A percentile compares a stretch with the other conserved stretches of the same genome.
Evolutionary conservation across 2,329 filamentous ascomycete species (phyloP).

Genomic region (Emergomyces africanus): DNA sequence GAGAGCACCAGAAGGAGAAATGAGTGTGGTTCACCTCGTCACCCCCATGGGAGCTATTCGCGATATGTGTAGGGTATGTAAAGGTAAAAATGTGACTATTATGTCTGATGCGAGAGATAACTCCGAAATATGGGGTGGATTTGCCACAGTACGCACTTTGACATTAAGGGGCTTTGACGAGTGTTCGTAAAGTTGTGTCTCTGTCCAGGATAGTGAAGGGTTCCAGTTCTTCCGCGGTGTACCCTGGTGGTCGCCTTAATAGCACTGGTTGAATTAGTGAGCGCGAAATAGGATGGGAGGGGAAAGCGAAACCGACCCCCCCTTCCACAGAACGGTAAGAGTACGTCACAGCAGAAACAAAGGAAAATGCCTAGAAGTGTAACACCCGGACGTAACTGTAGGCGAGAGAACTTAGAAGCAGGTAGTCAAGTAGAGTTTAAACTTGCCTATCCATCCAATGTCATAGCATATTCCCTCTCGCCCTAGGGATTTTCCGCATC

Average conservation of each 20-base stretch:
- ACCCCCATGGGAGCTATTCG: not conserved
- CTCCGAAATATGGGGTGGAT: not conserved
- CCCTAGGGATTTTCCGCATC: not conserved
- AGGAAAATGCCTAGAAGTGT: not conserved
- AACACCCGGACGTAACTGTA: not conserved
- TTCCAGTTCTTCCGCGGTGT: not conserved
- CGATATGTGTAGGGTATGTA: not conserved
- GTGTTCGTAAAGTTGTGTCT: not conserved
- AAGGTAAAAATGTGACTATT: not conserved
- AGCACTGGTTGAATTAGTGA: not conserved
- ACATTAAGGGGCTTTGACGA: not conserved
- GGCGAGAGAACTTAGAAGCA: not conserved
- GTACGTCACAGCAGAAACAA: not conserved
- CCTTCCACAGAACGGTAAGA: not conserved
- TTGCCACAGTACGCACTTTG: not conserved
- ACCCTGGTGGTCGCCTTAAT: not conserved
- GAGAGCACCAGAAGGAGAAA: not conserved
- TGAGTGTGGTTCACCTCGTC: not conserved
- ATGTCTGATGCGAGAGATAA: not conserved
- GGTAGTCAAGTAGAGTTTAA: not conserved
- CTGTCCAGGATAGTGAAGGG: no score
- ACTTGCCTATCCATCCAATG: not conserved
- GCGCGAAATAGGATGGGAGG: not conserved
- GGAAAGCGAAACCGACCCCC: not conserved
- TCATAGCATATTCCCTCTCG: not conserved